Conservation (phyloP, 2,329 filamentous ascomycete species). For the Talaromyces amestolkiae region DNA sequence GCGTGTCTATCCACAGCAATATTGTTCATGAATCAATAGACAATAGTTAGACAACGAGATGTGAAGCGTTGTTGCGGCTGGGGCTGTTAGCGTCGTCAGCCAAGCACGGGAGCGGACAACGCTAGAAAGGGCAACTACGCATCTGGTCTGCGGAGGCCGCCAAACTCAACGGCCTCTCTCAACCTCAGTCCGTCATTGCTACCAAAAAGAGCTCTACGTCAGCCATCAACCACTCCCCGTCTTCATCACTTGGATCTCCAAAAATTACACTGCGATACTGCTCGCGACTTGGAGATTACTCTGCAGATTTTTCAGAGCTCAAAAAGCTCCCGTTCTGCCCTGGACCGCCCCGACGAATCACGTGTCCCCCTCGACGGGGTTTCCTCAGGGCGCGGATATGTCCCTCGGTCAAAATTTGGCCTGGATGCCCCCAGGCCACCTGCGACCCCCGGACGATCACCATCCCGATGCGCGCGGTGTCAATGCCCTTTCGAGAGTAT, state of each 20-base stretch:
- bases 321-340: slow-evolving; percentile 28
- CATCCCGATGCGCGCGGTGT: slow-evolving; percentile 35
- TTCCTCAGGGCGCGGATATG: slow-evolving; percentile 52
- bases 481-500: slow-evolving; percentile 45
- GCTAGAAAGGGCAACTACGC: slow-evolving; percentile 27
- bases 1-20: background rate
- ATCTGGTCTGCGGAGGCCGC: slow-evolving; percentile 27
- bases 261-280: slow-evolving; percentile 30
- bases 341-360: slow-evolving; percentile 33
- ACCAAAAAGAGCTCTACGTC: slow-evolving; percentile 38
- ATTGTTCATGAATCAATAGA: background rate
- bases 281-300: slow-evolving; percentile 24
- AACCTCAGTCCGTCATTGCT: slow-evolving; percentile 33
- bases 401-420: slow-evolving; percentile 66
- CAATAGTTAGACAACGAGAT: background rate
- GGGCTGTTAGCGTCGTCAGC: slow-evolving; percentile 2
- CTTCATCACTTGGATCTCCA: slow-evolving; percentile 35
- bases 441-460: slow-evolving; percentile 62
- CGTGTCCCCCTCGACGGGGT: slow-evolving; percentile 48
- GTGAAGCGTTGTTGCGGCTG: background rate
- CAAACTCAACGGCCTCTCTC: slow-evolving; percentile 15
- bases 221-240: slow-evolving; percentile 38
- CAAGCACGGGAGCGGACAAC: slow-evolving; percentile 19
- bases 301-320: slow-evolving; percentile 34
- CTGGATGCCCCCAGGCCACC: slow-evolving; percentile 62